Percentiles rank a stretch among this genome's conserved stretches.
phyloP scores from a whole-genome alignment of 768 basidiomycete species.

The Tulasnella sp. region DNA sequence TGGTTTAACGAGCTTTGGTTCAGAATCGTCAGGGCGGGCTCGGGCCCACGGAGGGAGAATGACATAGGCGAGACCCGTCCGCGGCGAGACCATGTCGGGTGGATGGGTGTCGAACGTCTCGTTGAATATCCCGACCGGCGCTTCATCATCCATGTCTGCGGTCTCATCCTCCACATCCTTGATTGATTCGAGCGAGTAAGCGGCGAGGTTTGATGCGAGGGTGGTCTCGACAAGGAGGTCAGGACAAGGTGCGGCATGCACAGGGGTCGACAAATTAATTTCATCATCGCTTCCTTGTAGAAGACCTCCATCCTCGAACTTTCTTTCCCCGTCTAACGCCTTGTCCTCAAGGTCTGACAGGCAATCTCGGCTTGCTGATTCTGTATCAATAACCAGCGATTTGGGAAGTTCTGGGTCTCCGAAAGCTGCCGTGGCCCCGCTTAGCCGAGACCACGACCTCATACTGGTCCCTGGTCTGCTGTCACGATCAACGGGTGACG shows the following conservation, averaged over 20 bases:
- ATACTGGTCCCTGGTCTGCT: neutral
- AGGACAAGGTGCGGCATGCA: neutral
- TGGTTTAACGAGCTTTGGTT: neutral
- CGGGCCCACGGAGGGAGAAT: constrained; percentile 6
- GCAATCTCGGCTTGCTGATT: neutral
- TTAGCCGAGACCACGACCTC: constrained; percentile 19
- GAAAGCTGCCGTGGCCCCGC: neutral
- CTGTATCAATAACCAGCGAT: neutral
- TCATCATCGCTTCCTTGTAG: neutral
- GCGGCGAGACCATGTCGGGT: constrained; percentile 18
- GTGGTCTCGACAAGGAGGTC: constrained; percentile 1
- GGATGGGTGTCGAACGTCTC: constrained; percentile 19
- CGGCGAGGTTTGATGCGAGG: neutral
- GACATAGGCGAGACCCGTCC: constrained; percentile 12
- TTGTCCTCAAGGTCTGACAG: neutral
- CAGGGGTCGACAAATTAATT: neutral
- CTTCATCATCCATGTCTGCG: neutral
- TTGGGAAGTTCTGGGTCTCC: neutral
- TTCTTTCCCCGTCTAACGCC: neutral
- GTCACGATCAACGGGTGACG: neutral
- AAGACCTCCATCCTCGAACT: neutral
- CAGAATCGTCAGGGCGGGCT: neutral
- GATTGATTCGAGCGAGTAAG: constrained; percentile 7
- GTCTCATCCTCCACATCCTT: neutral
- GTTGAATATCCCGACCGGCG: neutral